phyloP scores from a whole-genome alignment of 2,329 filamentous ascomycete species.

The Aschersonia sp. region DNA sequence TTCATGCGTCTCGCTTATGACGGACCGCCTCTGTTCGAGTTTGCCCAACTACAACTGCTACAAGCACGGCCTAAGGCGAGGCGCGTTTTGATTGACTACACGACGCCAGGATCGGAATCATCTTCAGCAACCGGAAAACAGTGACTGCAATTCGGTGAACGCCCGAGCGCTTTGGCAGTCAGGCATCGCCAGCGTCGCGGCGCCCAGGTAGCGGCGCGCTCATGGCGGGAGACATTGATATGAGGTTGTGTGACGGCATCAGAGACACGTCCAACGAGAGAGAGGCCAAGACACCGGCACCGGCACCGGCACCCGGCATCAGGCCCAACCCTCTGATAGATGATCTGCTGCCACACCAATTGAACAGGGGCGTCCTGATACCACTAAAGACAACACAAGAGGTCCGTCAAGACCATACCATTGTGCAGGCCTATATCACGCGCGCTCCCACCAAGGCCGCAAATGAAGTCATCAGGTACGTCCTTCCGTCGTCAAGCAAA shows the following conservation, averaged over 20 bases:
- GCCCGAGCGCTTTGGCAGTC: too few relatives aligned
- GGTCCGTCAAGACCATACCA: constrained; percentile 40
- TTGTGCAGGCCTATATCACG: constrained; percentile 54
- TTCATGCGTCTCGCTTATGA: too few relatives aligned
- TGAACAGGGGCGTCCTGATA: constrained; percentile 36
- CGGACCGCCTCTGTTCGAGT: too few relatives aligned
- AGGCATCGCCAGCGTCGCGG: too few relatives aligned
- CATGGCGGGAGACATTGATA: constrained; percentile 2
- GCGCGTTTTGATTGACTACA: too few relatives aligned
- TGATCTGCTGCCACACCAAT: constrained; percentile 17
- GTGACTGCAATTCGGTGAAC: too few relatives aligned
- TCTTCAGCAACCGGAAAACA: too few relatives aligned
- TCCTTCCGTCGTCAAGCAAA: constrained; percentile 11
- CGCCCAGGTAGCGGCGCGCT: too few relatives aligned
- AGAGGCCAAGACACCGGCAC: background rate
- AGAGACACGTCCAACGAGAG: background rate
- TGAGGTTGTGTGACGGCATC: background rate
- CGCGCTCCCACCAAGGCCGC: constrained; percentile 58
- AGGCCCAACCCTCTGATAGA: constrained; percentile 23
- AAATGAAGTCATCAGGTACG: constrained; percentile 57
- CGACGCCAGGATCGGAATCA: too few relatives aligned
- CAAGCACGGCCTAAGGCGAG: too few relatives aligned
- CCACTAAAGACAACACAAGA: constrained; percentile 52
- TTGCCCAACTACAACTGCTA: too few relatives aligned
- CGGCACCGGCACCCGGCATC: constrained; percentile 5